Percentiles rank a stretch among this genome's conserved stretches.
Evolutionary conservation across 2,329 filamentous ascomycete species (phyloP).

Genomic region (Colletotrichum cuscutae): DNA sequence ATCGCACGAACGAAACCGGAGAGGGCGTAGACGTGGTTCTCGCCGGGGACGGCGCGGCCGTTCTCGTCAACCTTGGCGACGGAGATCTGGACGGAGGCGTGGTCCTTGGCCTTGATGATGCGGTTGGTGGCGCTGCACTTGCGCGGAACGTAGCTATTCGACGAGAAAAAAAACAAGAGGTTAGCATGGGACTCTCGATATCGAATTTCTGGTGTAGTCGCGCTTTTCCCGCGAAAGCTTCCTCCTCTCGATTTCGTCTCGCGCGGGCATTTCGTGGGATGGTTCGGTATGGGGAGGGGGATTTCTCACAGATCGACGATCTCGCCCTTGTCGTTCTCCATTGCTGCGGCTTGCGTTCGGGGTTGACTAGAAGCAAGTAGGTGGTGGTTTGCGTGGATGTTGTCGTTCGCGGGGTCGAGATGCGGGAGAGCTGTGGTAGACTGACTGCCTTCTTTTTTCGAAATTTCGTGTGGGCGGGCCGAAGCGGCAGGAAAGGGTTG

Average conservation of each 20-base stretch:
- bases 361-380: constrained; percentile 44
- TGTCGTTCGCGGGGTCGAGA: constrained; percentile 32
- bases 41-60: constrained; percentile 90
- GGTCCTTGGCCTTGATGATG: constrained; percentile 99
- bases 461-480: constrained; percentile 45
- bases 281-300: constrained; percentile 30
- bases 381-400: constrained; percentile 39
- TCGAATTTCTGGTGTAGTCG: neutral
- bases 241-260: neutral
- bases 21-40: constrained; percentile 97
- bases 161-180: constrained; percentile 34
- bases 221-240: constrained; percentile 23
- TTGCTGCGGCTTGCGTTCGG: constrained; percentile 67
- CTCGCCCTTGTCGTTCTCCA: constrained; percentile 99
- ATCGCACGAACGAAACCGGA: constrained; percentile 98
- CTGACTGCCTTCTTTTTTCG: constrained; percentile 35
- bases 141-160: constrained; percentile 89
- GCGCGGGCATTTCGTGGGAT: neutral
- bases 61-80: constrained; percentile 99
- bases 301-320: constrained; percentile 94
- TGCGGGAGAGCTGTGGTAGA: constrained; percentile 17
- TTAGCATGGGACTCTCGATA: constrained; percentile 40
- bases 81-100: constrained; percentile 97
- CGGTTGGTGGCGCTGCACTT: constrained; percentile 99
- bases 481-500: neutral